phyloP scores from a whole-genome alignment of 1,139 yeast species.

The Tardiomyces depauwii region DNA sequence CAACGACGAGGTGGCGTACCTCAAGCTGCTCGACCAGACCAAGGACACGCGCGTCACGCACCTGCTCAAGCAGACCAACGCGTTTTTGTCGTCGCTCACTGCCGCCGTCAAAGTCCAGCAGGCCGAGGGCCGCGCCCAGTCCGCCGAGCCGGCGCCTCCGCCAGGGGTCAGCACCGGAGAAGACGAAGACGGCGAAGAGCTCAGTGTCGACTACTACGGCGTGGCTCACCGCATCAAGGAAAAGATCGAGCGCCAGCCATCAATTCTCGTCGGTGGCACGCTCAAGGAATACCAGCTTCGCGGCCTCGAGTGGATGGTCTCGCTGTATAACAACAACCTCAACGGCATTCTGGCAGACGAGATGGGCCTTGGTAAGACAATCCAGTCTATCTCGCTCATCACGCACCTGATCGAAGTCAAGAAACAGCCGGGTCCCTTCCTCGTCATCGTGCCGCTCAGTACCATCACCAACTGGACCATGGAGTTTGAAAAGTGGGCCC shows the following conservation, averaged over 20 bases:
- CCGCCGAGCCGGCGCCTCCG: conserved; percentile 21
- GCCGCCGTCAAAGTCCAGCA: conserved; percentile 88
- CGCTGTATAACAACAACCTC: conserved; percentile 80
- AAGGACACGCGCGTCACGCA: conserved; percentile 97
- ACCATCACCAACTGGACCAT: conserved; percentile 94
- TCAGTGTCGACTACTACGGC: conserved; percentile 81
- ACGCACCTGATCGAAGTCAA: conserved; percentile 65
- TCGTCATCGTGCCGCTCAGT: conserved; percentile 89
- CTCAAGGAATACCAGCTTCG: conserved; percentile 88
- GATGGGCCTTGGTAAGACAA: conserved; percentile 87
- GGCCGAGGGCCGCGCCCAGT: conserved; percentile 12
- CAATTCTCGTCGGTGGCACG: conserved; percentile 81
- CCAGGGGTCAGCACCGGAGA: conserved; percentile 33
- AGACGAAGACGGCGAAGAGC: conserved; percentile 41
- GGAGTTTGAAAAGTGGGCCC: conserved; percentile 97
- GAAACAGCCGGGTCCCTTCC: conserved; percentile 43
- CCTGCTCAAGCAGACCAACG: conserved; percentile 79
- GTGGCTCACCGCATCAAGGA: conserved; percentile 90
- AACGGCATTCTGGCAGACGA: conserved; percentile 95
- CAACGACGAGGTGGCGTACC: conserved; percentile 95
- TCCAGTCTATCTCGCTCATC: conserved; percentile 69
- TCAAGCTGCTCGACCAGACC: conserved; percentile 89
- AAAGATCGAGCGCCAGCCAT: conserved; percentile 68
- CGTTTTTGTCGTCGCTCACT: conserved; percentile 82
- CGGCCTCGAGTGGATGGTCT: conserved; percentile 98